Base-by-base conservation (phyloP, 306 rosid species). In the Prunus salicina region DNA sequence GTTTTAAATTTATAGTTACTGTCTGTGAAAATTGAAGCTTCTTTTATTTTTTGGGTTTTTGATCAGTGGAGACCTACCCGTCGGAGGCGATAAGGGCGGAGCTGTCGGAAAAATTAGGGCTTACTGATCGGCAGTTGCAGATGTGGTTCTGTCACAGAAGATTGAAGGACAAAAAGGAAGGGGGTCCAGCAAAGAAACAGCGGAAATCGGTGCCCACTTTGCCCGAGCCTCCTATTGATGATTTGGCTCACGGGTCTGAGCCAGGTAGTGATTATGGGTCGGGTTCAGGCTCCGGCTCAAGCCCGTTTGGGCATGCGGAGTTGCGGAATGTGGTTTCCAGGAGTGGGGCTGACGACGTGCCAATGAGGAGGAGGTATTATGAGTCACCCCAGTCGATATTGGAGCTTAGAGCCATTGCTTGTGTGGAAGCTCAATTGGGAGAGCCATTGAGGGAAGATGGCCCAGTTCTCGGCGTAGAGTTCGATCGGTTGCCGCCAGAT, bases 91-190 rank as follows among this genome's bases (percentile, higher is more conserved):
- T 72, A 64, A 86, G 99, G 86, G 86, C 74, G 0, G 96, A 92
- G 53, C 85, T 96, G 50, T 92, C 98, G 18, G 90, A 87, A 82
- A 96, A 91, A 82, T 87, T 96, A 78, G 98, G 97, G 72, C 84
- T 96, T 78, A 66, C 99, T 53, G 98, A 92, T 91, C 97, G 99
- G 85, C 99, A 96, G 85, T 86, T 96, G 83, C 99, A 96, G 99
- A 92, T 96, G 99, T 96, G 98, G 99, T 96, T 96, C 82, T 96
- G 99, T 78, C 99, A 96, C 80, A 82, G 99, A 76, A 87, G 99
- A 91, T 74, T 96, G 86, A 96, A 92, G 88, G 97, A 92, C 78
- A 96, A 96, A 84, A 96, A 91, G 86, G 99, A 91, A 0, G 83
- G 85, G 4, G 85, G 80, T 68, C 87, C 91, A 3, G 50, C 79